Evolutionary conservation across 129 eudicot genomes (phyloP).

Genomic region (Artemisia annua): DNA sequence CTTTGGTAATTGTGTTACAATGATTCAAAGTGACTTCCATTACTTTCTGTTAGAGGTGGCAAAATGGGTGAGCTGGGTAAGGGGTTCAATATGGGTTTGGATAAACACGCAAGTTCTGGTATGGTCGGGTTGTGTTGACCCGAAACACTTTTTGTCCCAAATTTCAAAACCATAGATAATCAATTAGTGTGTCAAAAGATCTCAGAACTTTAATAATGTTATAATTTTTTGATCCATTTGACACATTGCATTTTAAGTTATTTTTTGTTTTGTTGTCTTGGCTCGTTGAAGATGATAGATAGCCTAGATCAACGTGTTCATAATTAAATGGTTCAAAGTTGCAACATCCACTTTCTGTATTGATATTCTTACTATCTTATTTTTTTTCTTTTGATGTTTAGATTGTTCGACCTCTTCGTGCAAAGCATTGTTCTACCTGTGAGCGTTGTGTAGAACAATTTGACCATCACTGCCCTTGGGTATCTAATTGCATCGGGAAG

Average conservation of each 20-base stretch:
- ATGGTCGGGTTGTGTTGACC: not conserved
- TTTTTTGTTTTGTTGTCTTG: not conserved
- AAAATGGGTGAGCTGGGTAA: not conserved
- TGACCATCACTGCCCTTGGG: constrained; percentile 99
- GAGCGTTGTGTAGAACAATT: constrained; percentile 99
- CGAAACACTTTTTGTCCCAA: not conserved
- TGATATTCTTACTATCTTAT: not conserved
- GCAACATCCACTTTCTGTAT: not conserved
- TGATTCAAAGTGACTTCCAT: not conserved
- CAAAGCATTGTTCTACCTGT: constrained; percentile 97
- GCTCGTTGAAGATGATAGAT: not conserved
- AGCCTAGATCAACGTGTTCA: no score
- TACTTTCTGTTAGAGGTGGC: constrained; percentile 10
- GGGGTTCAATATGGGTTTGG: not conserved
- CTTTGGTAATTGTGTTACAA: constrained; percentile 2
- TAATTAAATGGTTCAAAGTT: constrained; percentile 1
- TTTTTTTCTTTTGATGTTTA: constrained; percentile 31
- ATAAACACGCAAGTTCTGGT: no score
- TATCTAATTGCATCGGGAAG: constrained; percentile 97
- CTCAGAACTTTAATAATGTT: not conserved
- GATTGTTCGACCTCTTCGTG: constrained; percentile 98
- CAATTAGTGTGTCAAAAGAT: not conserved
- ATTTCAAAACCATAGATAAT: not conserved
- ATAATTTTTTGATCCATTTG: not conserved
- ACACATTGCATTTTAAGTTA: not conserved